A percentile compares a stretch with the other conserved stretches of the same genome.
These are phyloP conservation scores for Pythium phragmitis DNA, from an alignment of 352 stramenopile genomes.

Conservation along the genomic window DNA sequence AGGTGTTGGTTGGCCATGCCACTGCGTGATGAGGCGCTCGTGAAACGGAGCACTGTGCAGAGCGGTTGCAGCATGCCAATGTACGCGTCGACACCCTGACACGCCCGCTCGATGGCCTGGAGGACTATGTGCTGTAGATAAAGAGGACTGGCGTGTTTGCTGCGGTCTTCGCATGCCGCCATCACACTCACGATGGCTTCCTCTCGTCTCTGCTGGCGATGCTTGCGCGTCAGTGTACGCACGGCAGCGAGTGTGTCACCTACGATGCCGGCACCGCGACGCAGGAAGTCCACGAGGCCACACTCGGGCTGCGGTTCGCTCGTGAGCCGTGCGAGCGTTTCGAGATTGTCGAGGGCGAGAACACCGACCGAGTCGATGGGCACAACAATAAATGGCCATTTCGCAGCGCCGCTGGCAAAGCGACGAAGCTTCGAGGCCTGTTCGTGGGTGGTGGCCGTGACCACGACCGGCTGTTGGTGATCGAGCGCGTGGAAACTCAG, in stretches of 20 bases:
- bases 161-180: slow-evolving; percentile 45
- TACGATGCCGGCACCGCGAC: slow-evolving; percentile 32
- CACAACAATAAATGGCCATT: slow-evolving; percentile 69
- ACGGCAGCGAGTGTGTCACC: slow-evolving; percentile 19
- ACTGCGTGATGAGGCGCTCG: slow-evolving; percentile 43
- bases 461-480: slow-evolving; percentile 38
- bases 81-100: slow-evolving; percentile 67
- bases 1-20: slow-evolving; percentile 48
- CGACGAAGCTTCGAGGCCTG: slow-evolving; percentile 29
- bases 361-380: slow-evolving; percentile 48
- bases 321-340: slow-evolving; percentile 41
- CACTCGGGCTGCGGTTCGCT: slow-evolving; percentile 58
- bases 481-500: slow-evolving; percentile 57
- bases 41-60: slow-evolving; percentile 50
- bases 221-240: slow-evolving; percentile 6
- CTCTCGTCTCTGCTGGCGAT: slow-evolving; percentile 27
- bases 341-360: slow-evolving; percentile 64
- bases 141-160: slow-evolving; percentile 18
- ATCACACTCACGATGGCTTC: slow-evolving; percentile 53
- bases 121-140: slow-evolving; percentile 49
- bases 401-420: slow-evolving; percentile 30
- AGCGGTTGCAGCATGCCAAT: slow-evolving; percentile 58
- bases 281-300: slow-evolving; percentile 74
- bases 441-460: slow-evolving; percentile 22
- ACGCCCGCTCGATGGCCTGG: slow-evolving; percentile 48